Percentiles rank a stretch among this genome's conserved stretches.
Evolutionary conservation across 164 flowering plant genomes (phyloP).

Genomic region (Annona squamosa): DNA sequence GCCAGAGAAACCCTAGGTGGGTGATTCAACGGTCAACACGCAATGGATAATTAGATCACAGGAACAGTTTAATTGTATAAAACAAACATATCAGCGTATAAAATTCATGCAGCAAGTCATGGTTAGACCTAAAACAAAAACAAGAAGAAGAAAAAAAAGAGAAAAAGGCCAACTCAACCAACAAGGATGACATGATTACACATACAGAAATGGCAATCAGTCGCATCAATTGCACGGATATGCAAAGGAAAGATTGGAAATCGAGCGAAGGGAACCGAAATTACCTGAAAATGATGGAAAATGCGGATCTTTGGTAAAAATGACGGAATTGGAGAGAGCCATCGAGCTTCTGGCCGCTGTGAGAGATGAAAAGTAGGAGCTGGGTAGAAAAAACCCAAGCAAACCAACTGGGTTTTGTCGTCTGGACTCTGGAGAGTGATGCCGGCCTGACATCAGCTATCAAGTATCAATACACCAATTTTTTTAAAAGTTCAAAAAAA

Average conservation of each 20-base stretch:
- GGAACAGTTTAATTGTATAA: neutral
- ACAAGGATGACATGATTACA: neutral
- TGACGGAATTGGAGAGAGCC: neutral
- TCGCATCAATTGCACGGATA: neutral
- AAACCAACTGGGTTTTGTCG: too few species aligned
- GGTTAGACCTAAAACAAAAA: neutral
- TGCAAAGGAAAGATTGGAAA: neutral
- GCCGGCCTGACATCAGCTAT: too few species aligned
- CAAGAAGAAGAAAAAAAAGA: too few species aligned
- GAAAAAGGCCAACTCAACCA: neutral
- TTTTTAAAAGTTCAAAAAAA: too few species aligned
- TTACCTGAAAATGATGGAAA: slow-evolving; percentile 4
- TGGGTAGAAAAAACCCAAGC: neutral
- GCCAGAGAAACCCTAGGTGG: neutral
- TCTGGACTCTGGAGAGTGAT: too few species aligned
- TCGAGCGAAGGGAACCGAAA: neutral
- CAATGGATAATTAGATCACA: neutral
- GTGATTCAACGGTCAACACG: neutral
- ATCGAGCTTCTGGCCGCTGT: neutral
- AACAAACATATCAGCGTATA: neutral
- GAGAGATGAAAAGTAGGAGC: neutral
- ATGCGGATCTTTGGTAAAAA: slow-evolving; percentile 2
- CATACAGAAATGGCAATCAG: neutral
- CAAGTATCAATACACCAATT: too few species aligned
- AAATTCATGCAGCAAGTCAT: neutral